These are phyloP conservation scores for Venturia nashicola DNA, from an alignment of 2,329 filamentous ascomycete genomes.

Conservation along the genomic window DNA sequence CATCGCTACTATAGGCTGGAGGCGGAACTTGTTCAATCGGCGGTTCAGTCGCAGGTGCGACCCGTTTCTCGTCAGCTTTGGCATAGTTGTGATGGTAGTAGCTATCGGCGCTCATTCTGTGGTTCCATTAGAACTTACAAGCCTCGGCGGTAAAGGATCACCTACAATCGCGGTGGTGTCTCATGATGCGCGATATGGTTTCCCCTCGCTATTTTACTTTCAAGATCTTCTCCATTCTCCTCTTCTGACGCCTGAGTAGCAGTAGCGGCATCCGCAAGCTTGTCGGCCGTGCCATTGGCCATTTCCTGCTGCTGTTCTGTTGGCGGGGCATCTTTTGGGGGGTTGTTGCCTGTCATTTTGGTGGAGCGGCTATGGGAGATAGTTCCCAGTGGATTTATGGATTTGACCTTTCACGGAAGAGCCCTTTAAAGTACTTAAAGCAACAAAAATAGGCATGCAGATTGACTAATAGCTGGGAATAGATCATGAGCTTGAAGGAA, in stretches of 20 bases:
- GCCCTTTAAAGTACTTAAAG: not conserved
- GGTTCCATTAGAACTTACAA: not conserved
- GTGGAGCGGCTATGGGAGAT: not conserved
- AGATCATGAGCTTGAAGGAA: not conserved
- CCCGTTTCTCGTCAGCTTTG: not conserved
- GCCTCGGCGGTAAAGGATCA: not conserved
- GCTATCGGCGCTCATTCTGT: constrained; percentile 9
- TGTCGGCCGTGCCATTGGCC: not conserved
- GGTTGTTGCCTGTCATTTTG: constrained; percentile 2
- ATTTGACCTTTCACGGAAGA: not conserved
- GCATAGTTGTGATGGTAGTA: constrained; percentile 3
- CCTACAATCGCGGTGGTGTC: not conserved
- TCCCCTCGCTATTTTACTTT: not conserved
- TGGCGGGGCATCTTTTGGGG: not conserved
- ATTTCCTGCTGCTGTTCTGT: constrained; percentile 3
- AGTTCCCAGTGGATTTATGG: not conserved
- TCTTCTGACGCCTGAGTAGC: constrained; percentile 1
- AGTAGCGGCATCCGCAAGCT: constrained; percentile 1
- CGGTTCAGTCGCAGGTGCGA: not conserved
- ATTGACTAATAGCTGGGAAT: not conserved
- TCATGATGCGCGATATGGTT: not conserved
- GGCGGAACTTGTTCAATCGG: constrained; percentile 2
- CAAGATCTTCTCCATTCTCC: not conserved
- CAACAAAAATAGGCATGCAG: not conserved
- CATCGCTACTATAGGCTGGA: constrained; percentile 4